Evolutionary conservation across 805 yeast species (phyloP).

Genomic region (Starmerella potacharoeniae): DNA sequence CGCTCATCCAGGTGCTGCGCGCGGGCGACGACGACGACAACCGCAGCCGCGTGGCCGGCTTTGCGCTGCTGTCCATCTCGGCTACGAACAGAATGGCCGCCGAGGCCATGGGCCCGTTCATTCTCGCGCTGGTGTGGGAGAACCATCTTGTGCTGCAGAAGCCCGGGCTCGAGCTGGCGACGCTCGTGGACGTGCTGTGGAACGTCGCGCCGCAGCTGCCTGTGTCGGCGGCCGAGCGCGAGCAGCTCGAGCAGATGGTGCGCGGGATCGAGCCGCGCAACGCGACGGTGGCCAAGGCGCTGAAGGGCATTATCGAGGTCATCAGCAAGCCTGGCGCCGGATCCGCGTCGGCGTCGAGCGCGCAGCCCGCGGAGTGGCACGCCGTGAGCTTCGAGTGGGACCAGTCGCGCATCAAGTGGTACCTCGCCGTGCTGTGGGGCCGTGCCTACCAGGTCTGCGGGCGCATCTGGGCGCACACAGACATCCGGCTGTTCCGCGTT

Average conservation of each 20-base stretch:
- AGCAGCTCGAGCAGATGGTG: not conserved
- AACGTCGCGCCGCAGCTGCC: constrained; percentile 17
- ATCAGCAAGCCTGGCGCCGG: not conserved
- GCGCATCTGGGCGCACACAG: constrained; percentile 41
- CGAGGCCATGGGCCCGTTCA: constrained; percentile 6
- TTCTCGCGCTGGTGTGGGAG: constrained; percentile 1
- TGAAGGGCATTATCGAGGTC: not conserved
- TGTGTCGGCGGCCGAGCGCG: constrained; percentile 1
- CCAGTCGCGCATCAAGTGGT: constrained; percentile 60
- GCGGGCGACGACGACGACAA: not conserved
- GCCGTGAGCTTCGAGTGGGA: constrained; percentile 53
- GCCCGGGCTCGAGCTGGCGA: constrained; percentile 10
- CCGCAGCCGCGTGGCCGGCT: constrained; percentile 9
- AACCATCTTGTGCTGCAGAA: constrained; percentile 6
- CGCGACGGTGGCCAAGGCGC: not conserved
- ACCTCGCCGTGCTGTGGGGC: constrained; percentile 54
- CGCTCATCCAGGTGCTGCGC: constrained; percentile 11
- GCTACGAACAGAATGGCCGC: constrained; percentile 6
- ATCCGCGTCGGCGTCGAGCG: not conserved
- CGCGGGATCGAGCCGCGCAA: not conserved
- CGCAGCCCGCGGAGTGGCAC: constrained; percentile 27
- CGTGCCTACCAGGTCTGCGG: constrained; percentile 33
- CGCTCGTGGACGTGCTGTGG: constrained; percentile 19
- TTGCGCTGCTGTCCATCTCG: constrained; percentile 14
- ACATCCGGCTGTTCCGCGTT: constrained; percentile 41